A percentile compares a stretch with the other conserved stretches of the same genome.
These are phyloP conservation scores for Ustilago cynodontis DNA, from an alignment of 1,284 basidiomycete genomes.

Conservation along the genomic window DNA sequence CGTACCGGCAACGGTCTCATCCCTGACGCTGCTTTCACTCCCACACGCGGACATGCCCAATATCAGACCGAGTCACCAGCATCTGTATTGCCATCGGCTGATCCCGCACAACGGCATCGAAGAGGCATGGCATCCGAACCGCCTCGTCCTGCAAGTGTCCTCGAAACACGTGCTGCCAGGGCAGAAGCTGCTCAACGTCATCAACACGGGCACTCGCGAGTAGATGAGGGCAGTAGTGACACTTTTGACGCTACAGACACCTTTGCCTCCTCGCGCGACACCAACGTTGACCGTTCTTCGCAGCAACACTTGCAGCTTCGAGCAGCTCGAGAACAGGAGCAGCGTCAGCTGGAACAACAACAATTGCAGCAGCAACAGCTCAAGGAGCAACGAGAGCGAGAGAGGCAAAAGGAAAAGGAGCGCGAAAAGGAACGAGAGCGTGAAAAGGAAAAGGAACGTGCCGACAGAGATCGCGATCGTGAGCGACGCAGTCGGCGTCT, in stretches of 20 bases:
- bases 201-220: conserved; percentile 27
- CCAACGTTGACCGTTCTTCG: conserved; percentile 39
- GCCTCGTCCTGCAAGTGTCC: conserved; percentile 53
- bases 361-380: conserved; percentile 24
- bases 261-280: conserved; percentile 40
- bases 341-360: conserved; percentile 19
- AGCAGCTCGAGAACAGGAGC: conserved; percentile 27
- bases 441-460: conserved; percentile 43
- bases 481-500: conserved; percentile 59
- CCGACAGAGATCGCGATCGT: conserved; percentile 52
- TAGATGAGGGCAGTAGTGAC: conserved; percentile 43
- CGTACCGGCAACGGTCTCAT: conserved; percentile 33
- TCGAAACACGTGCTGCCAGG: conserved; percentile 47
- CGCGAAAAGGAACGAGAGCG: conserved; percentile 32
- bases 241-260: conserved; percentile 42
- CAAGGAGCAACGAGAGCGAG: conserved; percentile 28
- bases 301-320: conserved; percentile 42
- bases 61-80: conserved; percentile 32
- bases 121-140: conserved; percentile 46
- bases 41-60: conserved; percentile 27
- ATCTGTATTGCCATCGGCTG: conserved; percentile 17
- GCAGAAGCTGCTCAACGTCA: conserved; percentile 44
- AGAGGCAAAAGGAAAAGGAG: conserved; percentile 10
- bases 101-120: conserved; percentile 35
- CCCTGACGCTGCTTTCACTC: conserved; percentile 22